A percentile compares a stretch with the other conserved stretches of the same genome.
Conservation (phyloP, 345 rosid genomes). For the Salix brachista region DNA sequence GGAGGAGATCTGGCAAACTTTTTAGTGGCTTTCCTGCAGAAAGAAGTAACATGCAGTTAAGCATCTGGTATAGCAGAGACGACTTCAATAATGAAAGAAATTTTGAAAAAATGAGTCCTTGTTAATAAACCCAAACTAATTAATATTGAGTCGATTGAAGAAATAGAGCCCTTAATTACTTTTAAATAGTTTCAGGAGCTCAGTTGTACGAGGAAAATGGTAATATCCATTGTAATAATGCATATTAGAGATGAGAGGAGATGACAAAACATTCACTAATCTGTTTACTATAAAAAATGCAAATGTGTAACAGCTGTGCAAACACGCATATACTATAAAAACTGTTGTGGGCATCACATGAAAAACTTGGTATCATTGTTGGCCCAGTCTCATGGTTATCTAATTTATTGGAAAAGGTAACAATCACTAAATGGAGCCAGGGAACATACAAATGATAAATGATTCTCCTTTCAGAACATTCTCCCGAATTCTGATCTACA, state of each 20-base stretch:
- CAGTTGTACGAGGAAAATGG: neutral
- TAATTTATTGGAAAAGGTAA: neutral
- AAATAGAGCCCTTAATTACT: neutral
- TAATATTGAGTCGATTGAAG: neutral
- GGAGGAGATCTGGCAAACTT: conserved; percentile 82
- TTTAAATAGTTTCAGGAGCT: neutral
- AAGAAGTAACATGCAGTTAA: neutral
- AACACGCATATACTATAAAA: too few relatives aligned
- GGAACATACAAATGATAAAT: neutral
- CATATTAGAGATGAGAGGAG: neutral
- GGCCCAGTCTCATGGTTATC: neutral
- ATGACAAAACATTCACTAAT: neutral
- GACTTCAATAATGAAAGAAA: neutral
- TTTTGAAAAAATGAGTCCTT: neutral
- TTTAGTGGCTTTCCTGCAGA: conserved; percentile 66
- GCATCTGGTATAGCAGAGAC: neutral
- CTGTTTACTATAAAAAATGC: neutral
- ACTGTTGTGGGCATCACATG: neutral
- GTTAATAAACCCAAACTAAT: neutral
- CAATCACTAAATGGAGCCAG: neutral
- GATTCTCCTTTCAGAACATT: neutral
- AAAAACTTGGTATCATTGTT: neutral
- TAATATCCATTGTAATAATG: neutral
- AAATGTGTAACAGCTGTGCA: too few relatives aligned
- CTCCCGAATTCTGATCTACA: neutral